Conservation (phyloP, 345 rosid genomes). For the Melaleuca alternifolia region DNA sequence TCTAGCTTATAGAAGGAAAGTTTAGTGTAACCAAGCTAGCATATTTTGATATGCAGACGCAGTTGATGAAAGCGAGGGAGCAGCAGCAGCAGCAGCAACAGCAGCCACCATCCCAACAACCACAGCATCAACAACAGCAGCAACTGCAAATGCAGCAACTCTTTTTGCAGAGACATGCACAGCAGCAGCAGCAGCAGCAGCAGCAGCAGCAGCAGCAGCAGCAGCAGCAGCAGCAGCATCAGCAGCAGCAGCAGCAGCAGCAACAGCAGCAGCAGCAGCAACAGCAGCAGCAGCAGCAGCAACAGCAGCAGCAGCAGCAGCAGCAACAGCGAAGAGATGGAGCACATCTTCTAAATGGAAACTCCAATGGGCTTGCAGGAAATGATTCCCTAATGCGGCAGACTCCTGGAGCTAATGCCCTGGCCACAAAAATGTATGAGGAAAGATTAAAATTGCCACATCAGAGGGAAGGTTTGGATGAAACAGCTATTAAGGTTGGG, state of each 20-base stretch:
- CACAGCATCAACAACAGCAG: conserved; percentile 34
- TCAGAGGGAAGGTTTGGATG: conserved; percentile 87
- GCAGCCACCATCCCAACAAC: conserved; percentile 45
- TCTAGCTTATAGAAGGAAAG: neutral
- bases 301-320: conserved; percentile 33
- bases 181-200: conserved; percentile 42
- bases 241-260: conserved; percentile 42
- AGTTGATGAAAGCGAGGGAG: conserved; percentile 22
- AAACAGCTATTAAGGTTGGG: conserved; percentile 67
- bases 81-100: conserved; percentile 54
- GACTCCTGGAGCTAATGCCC: conserved; percentile 65
- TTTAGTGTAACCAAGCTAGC: neutral
- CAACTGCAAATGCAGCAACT: conserved; percentile 47
- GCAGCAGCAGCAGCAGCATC: conserved; percentile 43
- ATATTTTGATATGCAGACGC: conserved; percentile 28
- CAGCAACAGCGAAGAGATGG: conserved; percentile 76
- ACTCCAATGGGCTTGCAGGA: conserved; percentile 70
- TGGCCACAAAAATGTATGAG: conserved; percentile 86
- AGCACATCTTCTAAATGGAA: conserved; percentile 68
- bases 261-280: conserved; percentile 35
- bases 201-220: conserved; percentile 32
- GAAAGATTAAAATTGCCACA: conserved; percentile 65
- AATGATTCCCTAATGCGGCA: conserved; percentile 76
- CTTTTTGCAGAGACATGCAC: conserved; percentile 35
- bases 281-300: conserved; percentile 43